Conservation (phyloP, 768 basidiomycete species). For the Mycena crocata region DNA sequence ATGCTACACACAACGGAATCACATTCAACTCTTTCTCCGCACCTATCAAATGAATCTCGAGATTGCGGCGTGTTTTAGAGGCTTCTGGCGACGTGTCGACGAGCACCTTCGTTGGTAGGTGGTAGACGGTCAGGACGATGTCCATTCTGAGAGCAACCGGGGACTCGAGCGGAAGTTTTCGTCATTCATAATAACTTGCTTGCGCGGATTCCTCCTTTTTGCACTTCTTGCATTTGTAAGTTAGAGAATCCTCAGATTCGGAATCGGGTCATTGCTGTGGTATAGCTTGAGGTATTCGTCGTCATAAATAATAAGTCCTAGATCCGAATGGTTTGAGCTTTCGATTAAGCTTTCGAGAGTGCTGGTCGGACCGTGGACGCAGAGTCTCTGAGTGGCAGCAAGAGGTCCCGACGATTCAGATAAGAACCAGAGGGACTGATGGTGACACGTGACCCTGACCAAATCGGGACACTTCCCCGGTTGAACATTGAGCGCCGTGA, state of each 20-base stretch:
- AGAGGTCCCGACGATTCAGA: no score
- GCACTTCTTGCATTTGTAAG: neutral
- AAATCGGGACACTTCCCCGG: no score
- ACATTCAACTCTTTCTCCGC: constrained; percentile 16
- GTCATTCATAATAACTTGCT: constrained; percentile 8
- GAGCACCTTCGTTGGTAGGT: constrained; percentile 13
- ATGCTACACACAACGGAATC: constrained; percentile 3
- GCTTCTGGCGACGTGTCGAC: constrained; percentile 2
- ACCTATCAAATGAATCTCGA: constrained; percentile 4
- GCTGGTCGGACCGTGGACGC: no score
- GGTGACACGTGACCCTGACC: no score
- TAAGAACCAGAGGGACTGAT: no score
- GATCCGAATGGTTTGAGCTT: no score
- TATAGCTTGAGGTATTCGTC: neutral
- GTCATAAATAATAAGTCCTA: neutral
- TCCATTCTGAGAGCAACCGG: constrained; percentile 22
- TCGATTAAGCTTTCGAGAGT: no score
- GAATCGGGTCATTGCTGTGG: neutral
- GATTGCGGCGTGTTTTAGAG: neutral
- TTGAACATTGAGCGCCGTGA: no score
- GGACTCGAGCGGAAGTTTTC: constrained; percentile 8
- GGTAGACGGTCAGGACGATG: constrained; percentile 15
- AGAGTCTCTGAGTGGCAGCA: no score
- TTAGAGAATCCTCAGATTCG: neutral
- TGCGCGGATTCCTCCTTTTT: neutral